Conservation (phyloP, 257 asterid genomes). For the Vinca minor region DNA sequence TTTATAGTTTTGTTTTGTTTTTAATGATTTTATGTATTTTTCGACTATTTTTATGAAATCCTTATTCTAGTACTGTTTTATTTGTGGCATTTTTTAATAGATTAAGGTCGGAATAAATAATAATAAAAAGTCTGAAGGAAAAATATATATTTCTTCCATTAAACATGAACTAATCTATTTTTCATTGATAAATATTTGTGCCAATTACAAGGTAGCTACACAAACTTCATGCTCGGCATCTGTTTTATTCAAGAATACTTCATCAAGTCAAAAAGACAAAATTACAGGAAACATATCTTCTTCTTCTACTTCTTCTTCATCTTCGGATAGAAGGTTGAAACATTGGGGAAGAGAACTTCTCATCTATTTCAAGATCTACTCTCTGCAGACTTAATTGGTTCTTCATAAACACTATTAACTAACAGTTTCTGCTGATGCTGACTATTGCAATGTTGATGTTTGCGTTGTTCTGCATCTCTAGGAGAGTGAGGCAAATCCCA, state of each 20-base stretch:
- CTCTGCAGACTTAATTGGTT: slow-evolving; percentile 30
- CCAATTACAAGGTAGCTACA: background rate
- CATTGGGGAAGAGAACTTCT: background rate
- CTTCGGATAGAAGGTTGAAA: no score
- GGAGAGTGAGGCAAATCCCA: slow-evolving; percentile 32
- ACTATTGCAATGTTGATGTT: slow-evolving; percentile 25
- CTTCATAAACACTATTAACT: slow-evolving; percentile 32
- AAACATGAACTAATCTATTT: background rate
- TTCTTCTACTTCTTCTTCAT: no score
- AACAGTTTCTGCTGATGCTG: slow-evolving; percentile 22
- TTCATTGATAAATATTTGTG: background rate
- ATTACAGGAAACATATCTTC: no score
- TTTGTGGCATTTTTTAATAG: no score
- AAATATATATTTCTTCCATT: no score
- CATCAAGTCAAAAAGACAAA: no score
- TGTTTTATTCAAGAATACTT: background rate
- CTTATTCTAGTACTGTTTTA: no score
- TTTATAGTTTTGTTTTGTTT: no score
- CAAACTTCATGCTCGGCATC: background rate
- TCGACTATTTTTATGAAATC: no score
- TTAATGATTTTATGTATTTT: no score
- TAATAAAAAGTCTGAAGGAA: no score
- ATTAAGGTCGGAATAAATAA: no score
- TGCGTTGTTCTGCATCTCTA: slow-evolving; percentile 23
- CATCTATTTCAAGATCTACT: slow-evolving; percentile 19